Evolutionary conservation across 2,329 filamentous ascomycete genomes (phyloP).

Genomic region (Trichophyton schoenleinii): DNA sequence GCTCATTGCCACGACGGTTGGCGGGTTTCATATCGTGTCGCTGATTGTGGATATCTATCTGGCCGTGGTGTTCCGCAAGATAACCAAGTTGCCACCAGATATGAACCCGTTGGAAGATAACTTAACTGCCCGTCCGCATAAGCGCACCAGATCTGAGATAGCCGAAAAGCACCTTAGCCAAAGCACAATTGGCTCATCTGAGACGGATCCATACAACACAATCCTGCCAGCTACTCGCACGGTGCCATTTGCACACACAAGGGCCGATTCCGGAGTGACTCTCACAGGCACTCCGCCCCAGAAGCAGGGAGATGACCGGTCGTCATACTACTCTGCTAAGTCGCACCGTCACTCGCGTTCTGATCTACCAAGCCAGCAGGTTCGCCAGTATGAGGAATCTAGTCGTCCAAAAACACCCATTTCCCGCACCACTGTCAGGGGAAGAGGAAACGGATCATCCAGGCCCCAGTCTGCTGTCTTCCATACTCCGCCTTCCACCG

Average conservation of each 20-base stretch:
- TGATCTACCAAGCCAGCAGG: conserved; percentile 22
- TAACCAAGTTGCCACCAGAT: conserved; percentile 71
- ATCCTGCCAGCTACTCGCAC: conserved; percentile 31
- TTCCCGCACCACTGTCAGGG: conserved; percentile 18
- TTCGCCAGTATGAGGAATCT: conserved; percentile 19
- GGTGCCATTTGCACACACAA: conserved; percentile 71
- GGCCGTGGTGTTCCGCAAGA: conserved; percentile 66
- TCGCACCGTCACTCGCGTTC: conserved; percentile 22
- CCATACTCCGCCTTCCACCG: conserved; percentile 20
- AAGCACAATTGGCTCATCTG: conserved; percentile 33
- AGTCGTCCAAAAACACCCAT: conserved; percentile 22
- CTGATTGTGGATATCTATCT: conserved; percentile 62
- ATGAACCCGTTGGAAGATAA: conserved; percentile 89
- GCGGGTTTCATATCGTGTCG: conserved; percentile 57
- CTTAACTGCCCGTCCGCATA: conserved; percentile 61
- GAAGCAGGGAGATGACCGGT: conserved; percentile 31
- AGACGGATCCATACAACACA: conserved; percentile 27
- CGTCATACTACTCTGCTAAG: conserved; percentile 40
- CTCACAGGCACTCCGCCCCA: conserved; percentile 33
- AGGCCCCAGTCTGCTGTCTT: conserved; percentile 23
- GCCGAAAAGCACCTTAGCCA: conserved; percentile 51
- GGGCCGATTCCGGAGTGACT: conserved; percentile 50
- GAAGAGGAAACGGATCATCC: conserved; percentile 20
- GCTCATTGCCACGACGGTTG: conserved; percentile 51
- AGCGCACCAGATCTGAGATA: conserved; percentile 55